Conservation (phyloP, 1,139 yeast genomes). For the Geotrichum fermentans region DNA sequence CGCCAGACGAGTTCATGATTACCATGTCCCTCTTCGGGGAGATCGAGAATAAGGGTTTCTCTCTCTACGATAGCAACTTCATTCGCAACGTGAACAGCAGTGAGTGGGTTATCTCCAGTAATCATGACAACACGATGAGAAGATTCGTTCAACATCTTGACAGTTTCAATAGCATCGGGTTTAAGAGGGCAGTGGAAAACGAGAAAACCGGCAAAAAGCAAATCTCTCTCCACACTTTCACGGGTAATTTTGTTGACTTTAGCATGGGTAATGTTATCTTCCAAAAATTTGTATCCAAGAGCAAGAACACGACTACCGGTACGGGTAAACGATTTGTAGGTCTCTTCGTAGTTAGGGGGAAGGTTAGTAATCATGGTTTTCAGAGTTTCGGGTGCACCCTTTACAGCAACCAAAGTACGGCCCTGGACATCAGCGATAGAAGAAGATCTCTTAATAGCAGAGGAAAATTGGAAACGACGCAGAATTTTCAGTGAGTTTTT, state of each 20-base stretch:
- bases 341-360: slow-evolving; percentile 78
- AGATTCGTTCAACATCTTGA: slow-evolving; percentile 88
- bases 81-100: slow-evolving; percentile 96
- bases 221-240: slow-evolving; percentile 66
- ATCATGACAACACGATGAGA: slow-evolving; percentile 93
- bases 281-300: slow-evolving; percentile 75
- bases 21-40: slow-evolving; percentile 52
- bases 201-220: slow-evolving; percentile 85
- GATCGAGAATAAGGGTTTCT: slow-evolving; percentile 81
- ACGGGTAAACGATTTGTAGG: slow-evolving; percentile 86
- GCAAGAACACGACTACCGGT: slow-evolving; percentile 96
- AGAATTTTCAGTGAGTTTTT: slow-evolving; percentile 57
- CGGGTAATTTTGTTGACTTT: slow-evolving; percentile 59
- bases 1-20: slow-evolving; percentile 74
- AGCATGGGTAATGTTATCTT: slow-evolving; percentile 46
- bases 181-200: slow-evolving; percentile 97
- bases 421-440: slow-evolving; percentile 65
- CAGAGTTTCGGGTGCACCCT: slow-evolving; percentile 99
- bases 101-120: slow-evolving; percentile 97
- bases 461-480: slow-evolving; percentile 95
- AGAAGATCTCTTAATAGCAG: slow-evolving; percentile 93
- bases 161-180: slow-evolving; percentile 84
- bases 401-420: slow-evolving; percentile 71
- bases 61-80: slow-evolving; percentile 84
- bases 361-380: slow-evolving; percentile 65